Evolutionary conservation across 768 basidiomycete genomes (phyloP).

Genomic region (Leucosporidium scottii): DNA sequence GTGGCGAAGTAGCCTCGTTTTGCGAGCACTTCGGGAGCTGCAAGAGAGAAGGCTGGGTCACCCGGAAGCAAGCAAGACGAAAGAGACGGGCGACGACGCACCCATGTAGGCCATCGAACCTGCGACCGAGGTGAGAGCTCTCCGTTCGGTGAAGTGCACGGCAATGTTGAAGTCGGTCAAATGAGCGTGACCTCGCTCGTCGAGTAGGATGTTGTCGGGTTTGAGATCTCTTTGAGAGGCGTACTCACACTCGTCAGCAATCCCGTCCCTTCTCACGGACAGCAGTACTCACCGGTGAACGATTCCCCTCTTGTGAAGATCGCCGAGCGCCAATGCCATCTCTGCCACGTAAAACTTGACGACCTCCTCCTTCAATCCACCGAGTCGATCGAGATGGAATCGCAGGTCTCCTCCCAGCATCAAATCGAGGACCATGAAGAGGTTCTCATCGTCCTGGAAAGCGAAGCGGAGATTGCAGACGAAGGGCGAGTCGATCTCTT

Average conservation of each 20-base stretch:
- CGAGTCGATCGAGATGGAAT: constrained; percentile 42
- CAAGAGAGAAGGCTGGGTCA: background rate
- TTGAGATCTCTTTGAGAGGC: constrained; percentile 67
- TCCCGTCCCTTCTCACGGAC: background rate
- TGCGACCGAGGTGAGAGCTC: constrained; percentile 84
- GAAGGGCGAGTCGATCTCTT: constrained; percentile 60
- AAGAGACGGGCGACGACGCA: constrained; percentile 35
- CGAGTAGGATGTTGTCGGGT: constrained; percentile 93
- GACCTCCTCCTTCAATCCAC: constrained; percentile 36
- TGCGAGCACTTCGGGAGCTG: constrained; percentile 79
- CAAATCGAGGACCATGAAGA: constrained; percentile 94
- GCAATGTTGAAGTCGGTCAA: constrained; percentile 99
- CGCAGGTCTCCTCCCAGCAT: constrained; percentile 58
- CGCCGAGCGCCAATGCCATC: constrained; percentile 76
- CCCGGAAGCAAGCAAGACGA: background rate
- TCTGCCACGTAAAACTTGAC: constrained; percentile 72
- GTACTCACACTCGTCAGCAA: background rate
- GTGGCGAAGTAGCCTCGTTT: constrained; percentile 90
- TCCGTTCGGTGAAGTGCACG: constrained; percentile 86
- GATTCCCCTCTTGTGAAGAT: constrained; percentile 84
- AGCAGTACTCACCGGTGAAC: constrained; percentile 69
- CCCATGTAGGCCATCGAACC: constrained; percentile 99
- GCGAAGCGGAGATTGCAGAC: constrained; percentile 54
- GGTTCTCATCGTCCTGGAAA: constrained; percentile 92
- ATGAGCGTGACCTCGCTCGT: constrained; percentile 88